These are phyloP conservation scores for Triticum dicoccoides DNA, from an alignment of 176 grass and related monocot genomes.

Conservation along the genomic window DNA sequence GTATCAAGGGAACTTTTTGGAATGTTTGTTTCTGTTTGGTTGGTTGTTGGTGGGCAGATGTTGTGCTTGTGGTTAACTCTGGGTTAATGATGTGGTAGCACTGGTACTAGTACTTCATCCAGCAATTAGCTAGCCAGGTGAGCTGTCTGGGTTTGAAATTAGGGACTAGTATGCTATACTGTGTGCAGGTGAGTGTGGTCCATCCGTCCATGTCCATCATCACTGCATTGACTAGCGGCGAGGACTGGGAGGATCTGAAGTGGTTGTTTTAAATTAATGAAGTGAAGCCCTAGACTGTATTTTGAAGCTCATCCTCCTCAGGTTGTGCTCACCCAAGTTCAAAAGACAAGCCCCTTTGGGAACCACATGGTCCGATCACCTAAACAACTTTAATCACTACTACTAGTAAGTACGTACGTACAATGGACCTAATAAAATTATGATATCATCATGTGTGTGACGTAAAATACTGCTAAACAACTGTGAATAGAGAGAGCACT, in stretches of 20 bases:
- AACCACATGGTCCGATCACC: neutral
- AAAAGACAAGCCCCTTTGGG: neutral
- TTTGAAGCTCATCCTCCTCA: neutral
- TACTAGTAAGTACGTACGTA: neutral
- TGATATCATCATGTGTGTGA: neutral
- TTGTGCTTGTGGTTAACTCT: neutral
- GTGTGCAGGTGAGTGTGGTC: slow-evolving; percentile 1
- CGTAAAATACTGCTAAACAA: neutral
- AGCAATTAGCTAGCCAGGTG: neutral
- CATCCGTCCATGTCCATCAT: neutral
- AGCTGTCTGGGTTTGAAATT: neutral
- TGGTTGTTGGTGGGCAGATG: neutral
- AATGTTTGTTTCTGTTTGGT: neutral
- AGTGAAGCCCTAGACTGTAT: neutral
- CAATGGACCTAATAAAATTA: neutral
- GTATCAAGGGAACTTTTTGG: neutral
- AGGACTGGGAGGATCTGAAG: neutral
- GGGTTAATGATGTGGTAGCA: neutral
- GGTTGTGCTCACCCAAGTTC: neutral
- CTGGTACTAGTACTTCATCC: neutral
- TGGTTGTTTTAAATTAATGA: neutral
- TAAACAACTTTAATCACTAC: neutral
- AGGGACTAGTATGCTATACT: neutral
- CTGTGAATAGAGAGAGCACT: neutral
- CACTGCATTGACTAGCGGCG: neutral